Percentiles rank a stretch among this genome's conserved stretches.
Evolutionary conservation across 139 green algal species (phyloP).

Genomic region (Closterium sp.): DNA sequence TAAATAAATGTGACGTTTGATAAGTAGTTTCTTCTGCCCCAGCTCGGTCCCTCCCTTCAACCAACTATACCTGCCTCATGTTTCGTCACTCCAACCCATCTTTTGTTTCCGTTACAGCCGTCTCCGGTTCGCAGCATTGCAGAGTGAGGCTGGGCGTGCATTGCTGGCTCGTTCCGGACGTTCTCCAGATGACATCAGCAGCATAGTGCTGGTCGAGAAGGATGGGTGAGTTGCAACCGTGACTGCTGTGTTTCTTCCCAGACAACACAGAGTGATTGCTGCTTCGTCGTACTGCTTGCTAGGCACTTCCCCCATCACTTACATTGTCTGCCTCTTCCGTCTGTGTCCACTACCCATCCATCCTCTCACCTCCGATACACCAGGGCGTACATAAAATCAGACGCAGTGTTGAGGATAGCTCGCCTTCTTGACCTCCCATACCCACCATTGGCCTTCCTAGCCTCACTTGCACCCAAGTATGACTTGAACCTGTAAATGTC

Average conservation of each 20-base stretch:
- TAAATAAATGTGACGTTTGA: background rate
- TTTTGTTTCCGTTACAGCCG: background rate
- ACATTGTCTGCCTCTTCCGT: background rate
- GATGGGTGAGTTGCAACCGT: constrained; percentile 13
- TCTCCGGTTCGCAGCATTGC: constrained; percentile 24
- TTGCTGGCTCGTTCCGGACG: constrained; percentile 42
- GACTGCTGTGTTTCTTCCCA: no score
- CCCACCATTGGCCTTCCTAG: background rate
- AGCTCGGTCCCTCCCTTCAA: background rate
- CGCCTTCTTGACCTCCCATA: constrained; percentile 23
- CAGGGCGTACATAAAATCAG: constrained; percentile 43
- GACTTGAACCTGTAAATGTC: background rate
- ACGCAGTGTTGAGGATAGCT: constrained; percentile 41
- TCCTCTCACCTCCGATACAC: background rate
- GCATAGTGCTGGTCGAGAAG: constrained; percentile 34
- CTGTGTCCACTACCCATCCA: background rate
- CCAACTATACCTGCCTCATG: background rate
- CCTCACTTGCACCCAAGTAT: constrained; percentile 25
- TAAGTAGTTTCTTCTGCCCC: background rate
- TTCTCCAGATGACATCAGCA: constrained; percentile 45
- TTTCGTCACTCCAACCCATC: background rate
- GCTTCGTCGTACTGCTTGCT: no score
- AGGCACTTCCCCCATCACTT: no score
- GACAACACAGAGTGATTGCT: no score
- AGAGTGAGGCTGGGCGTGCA: constrained; percentile 43